These are phyloP conservation scores for Amborella trichopoda DNA, from an alignment of 164 flowering plant species.

Conservation along the genomic window DNA sequence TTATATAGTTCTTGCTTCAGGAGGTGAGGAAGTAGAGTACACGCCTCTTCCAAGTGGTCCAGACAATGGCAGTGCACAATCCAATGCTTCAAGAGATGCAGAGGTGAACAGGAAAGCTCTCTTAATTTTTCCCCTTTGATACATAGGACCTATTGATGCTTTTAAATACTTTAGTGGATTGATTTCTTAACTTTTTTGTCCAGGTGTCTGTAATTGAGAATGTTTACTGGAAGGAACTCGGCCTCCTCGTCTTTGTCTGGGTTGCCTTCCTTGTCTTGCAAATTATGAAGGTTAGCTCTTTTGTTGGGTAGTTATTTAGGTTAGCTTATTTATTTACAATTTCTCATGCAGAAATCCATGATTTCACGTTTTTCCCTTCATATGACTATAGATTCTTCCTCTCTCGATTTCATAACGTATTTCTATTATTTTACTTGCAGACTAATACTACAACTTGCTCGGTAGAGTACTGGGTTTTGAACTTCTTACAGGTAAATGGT, in stretches of 20 bases:
- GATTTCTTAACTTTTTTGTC: background rate
- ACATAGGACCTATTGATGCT: background rate
- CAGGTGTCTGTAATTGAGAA: slow-evolving; percentile 69
- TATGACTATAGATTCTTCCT: background rate
- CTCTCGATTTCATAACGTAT: background rate
- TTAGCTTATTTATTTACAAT: background rate
- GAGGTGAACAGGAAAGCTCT: slow-evolving; percentile 23
- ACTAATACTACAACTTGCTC: slow-evolving; percentile 57
- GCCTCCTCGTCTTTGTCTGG: slow-evolving; percentile 87
- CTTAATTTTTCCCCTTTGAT: background rate
- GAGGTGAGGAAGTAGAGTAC: slow-evolving; percentile 47
- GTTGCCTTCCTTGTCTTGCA: slow-evolving; percentile 73
- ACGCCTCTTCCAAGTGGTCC: slow-evolving; percentile 72
- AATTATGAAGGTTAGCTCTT: slow-evolving; percentile 48
- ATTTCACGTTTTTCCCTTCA: too few species aligned
- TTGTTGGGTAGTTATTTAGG: too few species aligned
- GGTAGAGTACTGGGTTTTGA: slow-evolving; percentile 61
- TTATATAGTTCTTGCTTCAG: slow-evolving; percentile 12
- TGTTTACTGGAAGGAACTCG: slow-evolving; percentile 86
- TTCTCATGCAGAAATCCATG: background rate
- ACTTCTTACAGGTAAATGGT: slow-evolving; percentile 65
- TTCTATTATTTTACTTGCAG: slow-evolving; percentile 33
- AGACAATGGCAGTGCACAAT: slow-evolving; percentile 15
- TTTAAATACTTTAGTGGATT: background rate
- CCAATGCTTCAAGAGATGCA: slow-evolving; percentile 16